A percentile compares a stretch with the other conserved stretches of the same genome.
phyloP scores from a whole-genome alignment of 768 basidiomycete species.

The Termitomyces sp. region DNA sequence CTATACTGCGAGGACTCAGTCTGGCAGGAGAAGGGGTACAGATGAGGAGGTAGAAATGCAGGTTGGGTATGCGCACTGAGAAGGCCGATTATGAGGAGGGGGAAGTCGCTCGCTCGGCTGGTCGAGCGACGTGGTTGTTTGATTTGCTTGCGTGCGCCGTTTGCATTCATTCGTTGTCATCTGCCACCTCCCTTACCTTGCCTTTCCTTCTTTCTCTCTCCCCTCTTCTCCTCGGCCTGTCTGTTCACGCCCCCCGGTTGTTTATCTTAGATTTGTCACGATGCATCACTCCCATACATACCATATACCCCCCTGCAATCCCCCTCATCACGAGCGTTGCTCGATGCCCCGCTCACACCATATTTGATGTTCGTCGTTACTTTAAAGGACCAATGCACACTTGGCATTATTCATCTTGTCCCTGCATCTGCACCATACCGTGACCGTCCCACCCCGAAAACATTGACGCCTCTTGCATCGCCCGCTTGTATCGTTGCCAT shows the following conservation, averaged over 20 bases:
- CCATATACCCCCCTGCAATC: not conserved
- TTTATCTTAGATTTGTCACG: conserved; percentile 5
- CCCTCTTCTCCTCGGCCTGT: not conserved
- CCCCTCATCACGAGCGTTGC: not conserved
- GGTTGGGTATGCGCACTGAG: conserved; percentile 32
- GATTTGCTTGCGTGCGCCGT: not conserved
- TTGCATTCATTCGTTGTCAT: not conserved
- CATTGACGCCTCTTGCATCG: not conserved
- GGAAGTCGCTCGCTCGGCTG: not conserved
- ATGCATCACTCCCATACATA: conserved; percentile 5
- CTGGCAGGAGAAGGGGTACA: conserved; percentile 18
- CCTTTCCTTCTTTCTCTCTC: too few relatives aligned
- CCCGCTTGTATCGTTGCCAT: not conserved
- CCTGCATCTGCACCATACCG: not conserved
- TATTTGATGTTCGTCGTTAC: conserved; percentile 3
- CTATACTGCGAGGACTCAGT: conserved; percentile 17
- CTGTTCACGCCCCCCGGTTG: not conserved
- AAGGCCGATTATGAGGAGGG: not conserved
- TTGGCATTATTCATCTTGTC: not conserved
- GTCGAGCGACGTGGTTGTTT: not conserved
- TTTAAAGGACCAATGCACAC: conserved; percentile 8
- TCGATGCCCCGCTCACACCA: not conserved
- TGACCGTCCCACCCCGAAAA: not conserved
- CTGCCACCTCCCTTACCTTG: not conserved
- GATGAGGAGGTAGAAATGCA: conserved; percentile 33